phyloP scores from a whole-genome alignment of 371 early-diverging fungal genomes.

The Massospora cicadina region DNA sequence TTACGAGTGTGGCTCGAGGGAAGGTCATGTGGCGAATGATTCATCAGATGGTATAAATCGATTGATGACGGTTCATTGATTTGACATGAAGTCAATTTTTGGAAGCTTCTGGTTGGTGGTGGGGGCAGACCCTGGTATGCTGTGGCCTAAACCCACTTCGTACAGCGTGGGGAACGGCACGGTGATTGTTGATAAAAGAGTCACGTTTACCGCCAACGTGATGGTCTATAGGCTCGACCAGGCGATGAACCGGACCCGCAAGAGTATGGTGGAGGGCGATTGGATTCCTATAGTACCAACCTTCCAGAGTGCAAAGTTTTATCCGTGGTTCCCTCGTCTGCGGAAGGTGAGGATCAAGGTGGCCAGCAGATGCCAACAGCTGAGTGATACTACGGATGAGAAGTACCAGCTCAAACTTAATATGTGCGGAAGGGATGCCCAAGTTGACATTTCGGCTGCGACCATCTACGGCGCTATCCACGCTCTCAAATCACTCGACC shows the following conservation, averaged over 20 bases:
- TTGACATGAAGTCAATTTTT: too few species aligned
- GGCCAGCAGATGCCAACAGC: constrained; percentile 17
- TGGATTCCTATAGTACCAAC: constrained; percentile 1
- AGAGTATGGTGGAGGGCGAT: not conserved
- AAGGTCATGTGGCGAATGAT: too few species aligned
- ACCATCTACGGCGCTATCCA: constrained; percentile 60
- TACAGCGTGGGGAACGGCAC: constrained; percentile 1
- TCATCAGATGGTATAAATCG: too few species aligned
- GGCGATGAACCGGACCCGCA: not conserved
- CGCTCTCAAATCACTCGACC: constrained; percentile 55
- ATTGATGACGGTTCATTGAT: too few species aligned
- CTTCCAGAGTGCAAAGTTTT: not conserved
- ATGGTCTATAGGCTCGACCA: not conserved
- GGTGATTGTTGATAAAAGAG: not conserved
- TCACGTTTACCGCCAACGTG: not conserved
- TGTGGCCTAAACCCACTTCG: not conserved
- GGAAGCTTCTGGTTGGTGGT: too few species aligned
- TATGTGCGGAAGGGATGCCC: constrained; percentile 16
- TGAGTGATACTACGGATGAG: constrained; percentile 35
- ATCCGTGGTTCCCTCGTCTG: not conserved
- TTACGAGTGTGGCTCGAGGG: too few species aligned
- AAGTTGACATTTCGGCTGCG: constrained; percentile 29
- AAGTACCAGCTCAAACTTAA: constrained; percentile 41
- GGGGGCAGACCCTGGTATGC: not conserved
- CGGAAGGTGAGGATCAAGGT: constrained; percentile 14